Conservation (phyloP, 768 basidiomycete genomes). For the Tylopilus subfusipes region DNA sequence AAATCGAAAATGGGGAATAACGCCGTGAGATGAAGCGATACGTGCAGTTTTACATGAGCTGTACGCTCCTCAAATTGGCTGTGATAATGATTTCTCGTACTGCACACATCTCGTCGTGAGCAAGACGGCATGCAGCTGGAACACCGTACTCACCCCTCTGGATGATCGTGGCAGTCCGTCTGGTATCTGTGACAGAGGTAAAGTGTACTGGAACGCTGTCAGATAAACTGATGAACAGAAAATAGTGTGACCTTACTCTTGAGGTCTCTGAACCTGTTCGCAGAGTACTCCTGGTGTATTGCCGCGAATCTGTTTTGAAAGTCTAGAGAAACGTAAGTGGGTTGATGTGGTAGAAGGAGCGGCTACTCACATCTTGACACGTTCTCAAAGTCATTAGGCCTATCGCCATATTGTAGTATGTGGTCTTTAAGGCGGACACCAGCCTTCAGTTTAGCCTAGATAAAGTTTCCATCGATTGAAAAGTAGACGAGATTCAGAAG, state of each 20-base stretch:
- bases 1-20: constrained; percentile 6
- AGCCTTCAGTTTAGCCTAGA: constrained; percentile 67
- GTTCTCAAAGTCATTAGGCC: constrained; percentile 75
- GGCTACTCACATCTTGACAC: constrained; percentile 64
- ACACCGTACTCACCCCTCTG: constrained; percentile 51
- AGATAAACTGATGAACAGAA: neutral
- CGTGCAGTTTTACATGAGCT: constrained; percentile 28
- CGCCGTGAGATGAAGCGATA: constrained; percentile 1
- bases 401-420: constrained; percentile 67
- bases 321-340: constrained; percentile 40
- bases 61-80: constrained; percentile 57
- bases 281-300: constrained; percentile 63
- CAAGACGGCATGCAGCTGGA: neutral
- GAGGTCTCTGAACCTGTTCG: constrained; percentile 68
- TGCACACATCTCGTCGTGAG: constrained; percentile 24
- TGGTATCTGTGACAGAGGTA: constrained; percentile 80
- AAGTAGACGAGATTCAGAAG: neutral
- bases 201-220: constrained; percentile 54
- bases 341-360: neutral
- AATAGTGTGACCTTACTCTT: constrained; percentile 49
- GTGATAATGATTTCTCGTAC: constrained; percentile 72
- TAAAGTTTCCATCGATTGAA: neutral
- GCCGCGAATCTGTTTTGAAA: constrained; percentile 71
- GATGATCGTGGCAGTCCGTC: constrained; percentile 70
- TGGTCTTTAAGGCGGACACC: constrained; percentile 70